Conservation (phyloP, 78 protist genomes). For the Speleostelium caveatum region DNA sequence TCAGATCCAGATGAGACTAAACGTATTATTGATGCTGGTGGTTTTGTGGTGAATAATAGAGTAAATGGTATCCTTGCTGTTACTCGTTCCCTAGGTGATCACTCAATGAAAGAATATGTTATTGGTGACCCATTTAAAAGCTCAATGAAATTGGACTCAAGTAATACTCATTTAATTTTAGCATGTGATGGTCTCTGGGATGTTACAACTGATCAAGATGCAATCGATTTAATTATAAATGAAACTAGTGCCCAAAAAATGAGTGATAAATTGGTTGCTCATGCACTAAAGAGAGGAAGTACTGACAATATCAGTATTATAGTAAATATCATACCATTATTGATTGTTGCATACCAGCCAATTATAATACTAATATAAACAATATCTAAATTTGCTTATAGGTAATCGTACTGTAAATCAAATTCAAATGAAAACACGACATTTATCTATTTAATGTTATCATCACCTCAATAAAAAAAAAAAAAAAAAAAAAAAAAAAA, state of each 20-base stretch:
- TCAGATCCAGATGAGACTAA: slow-evolving; percentile 62
- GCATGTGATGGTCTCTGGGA: slow-evolving; percentile 93
- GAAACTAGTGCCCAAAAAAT: slow-evolving; percentile 73
- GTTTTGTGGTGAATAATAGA: slow-evolving; percentile 75
- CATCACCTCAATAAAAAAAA: too few species aligned
- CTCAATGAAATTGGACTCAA: slow-evolving; percentile 8
- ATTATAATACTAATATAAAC: too few species aligned
- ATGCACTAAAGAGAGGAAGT: slow-evolving; percentile 73
- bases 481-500: too few species aligned
- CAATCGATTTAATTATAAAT: slow-evolving; percentile 60
- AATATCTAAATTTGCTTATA: too few species aligned
- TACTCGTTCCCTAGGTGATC: slow-evolving; percentile 84
- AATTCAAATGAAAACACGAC: too few species aligned
- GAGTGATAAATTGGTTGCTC: slow-evolving; percentile 72
- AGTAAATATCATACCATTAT: too few species aligned
- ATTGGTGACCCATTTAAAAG: slow-evolving; percentile 79
- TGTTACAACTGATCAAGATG: slow-evolving; percentile 81
- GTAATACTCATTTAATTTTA: slow-evolving; percentile 73
- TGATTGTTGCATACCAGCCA: too few species aligned
- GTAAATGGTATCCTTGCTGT: slow-evolving; percentile 87
- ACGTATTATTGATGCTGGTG: slow-evolving; percentile 76
- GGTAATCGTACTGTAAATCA: background rate
- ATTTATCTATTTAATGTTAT: too few species aligned
- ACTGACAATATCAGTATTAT: slow-evolving; percentile 87
- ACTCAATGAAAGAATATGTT: slow-evolving; percentile 81